Evolutionary conservation across 495 filamentous ascomycete genomes (phyloP).

Genomic region (Penicillium odoratum): DNA sequence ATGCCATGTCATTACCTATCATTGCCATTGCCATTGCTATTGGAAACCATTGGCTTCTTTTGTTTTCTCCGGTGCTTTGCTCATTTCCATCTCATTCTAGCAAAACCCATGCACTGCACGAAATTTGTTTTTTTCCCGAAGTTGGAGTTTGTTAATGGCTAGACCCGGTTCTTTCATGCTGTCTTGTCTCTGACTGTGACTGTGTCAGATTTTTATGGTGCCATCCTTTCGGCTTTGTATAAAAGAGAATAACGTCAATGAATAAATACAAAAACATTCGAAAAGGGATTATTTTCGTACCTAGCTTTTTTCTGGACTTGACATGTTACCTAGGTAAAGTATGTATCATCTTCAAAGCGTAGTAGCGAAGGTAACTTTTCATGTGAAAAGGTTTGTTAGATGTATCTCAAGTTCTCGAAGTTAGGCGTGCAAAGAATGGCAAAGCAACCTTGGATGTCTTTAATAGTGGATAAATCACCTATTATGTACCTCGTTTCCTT

Average conservation of each 20-base stretch:
- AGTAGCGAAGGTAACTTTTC: too few species aligned
- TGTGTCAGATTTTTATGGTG: slow-evolving; percentile 22
- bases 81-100: slow-evolving; percentile 9
- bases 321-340: background rate
- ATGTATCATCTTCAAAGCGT: too few species aligned
- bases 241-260: slow-evolving; percentile 28
- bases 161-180: slow-evolving; percentile 9
- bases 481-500: background rate
- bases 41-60: background rate
- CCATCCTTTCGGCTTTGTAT: slow-evolving; percentile 35
- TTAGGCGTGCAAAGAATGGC: background rate
- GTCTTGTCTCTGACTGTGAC: slow-evolving; percentile 8
- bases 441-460: background rate
- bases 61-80: background rate
- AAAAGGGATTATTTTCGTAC: slow-evolving; percentile 8
- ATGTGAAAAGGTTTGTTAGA: too few species aligned
- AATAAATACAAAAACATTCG: slow-evolving; percentile 24
- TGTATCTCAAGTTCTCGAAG: too few species aligned
- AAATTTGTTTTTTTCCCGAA: slow-evolving; percentile 17
- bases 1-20: slow-evolving; percentile 6
- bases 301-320: background rate
- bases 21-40: slow-evolving; percentile 11
- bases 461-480: background rate
- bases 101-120: slow-evolving; percentile 18
- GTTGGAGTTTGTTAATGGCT: slow-evolving; percentile 24